Conservation (phyloP, 2,329 filamentous ascomycete genomes). For the Sclerotinia spermophila region DNA sequence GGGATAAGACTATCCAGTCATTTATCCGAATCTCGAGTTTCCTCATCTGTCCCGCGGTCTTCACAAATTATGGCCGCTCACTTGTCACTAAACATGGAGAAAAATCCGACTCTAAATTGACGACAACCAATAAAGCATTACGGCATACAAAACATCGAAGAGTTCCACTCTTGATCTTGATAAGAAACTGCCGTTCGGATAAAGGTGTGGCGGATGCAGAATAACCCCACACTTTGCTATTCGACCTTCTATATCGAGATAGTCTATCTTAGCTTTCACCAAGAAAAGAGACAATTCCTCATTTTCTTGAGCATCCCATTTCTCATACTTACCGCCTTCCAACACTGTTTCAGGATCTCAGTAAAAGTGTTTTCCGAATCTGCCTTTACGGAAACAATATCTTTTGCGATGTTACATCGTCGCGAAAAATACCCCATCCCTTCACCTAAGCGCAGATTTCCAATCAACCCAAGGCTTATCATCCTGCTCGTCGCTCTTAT, state of each 20-base stretch:
- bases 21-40: neutral
- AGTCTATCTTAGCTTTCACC: neutral
- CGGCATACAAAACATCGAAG: neutral
- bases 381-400: neutral
- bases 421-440: neutral
- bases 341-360: neutral
- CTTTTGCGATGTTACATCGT: neutral
- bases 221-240: neutral
- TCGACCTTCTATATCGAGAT: slow-evolving; percentile 11
- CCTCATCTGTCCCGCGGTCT: neutral
- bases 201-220: neutral
- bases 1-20: neutral
- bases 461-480: neutral
- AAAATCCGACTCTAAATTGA: neutral
- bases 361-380: neutral
- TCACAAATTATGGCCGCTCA: neutral
- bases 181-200: slow-evolving; percentile 1
- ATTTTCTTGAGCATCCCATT: neutral
- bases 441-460: neutral
- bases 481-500: neutral
- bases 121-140: neutral
- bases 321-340: neutral
- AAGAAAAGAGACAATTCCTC: neutral
- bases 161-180: neutral
- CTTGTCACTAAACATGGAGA: neutral